Percentiles rank a stretch among this genome's conserved stretches.
phyloP scores from a whole-genome alignment of 2,329 filamentous ascomycete species.

The Paecilomyces dactylethromorphus region DNA sequence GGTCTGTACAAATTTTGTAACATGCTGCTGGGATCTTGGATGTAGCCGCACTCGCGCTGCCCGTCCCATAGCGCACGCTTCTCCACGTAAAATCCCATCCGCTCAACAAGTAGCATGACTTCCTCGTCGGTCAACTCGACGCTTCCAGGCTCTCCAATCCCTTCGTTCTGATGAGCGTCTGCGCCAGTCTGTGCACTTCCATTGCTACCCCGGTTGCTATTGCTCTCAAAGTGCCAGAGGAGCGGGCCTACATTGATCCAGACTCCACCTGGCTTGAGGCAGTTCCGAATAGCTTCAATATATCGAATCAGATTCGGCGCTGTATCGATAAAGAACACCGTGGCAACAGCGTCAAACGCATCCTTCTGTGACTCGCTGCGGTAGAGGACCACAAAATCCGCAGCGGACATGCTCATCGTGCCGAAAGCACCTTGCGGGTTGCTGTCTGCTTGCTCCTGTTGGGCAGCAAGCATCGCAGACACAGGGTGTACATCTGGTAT shows the following conservation, averaged over 20 bases:
- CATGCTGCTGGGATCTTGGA: constrained; percentile 80
- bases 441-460: constrained; percentile 9
- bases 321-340: constrained; percentile 95
- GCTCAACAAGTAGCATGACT: constrained; percentile 66
- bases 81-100: constrained; percentile 71
- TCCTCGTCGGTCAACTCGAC: constrained; percentile 90
- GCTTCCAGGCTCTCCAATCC: constrained; percentile 81
- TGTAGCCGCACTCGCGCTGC: constrained; percentile 62
- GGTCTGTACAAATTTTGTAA: constrained; percentile 74
- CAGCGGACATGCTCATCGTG: constrained; percentile 85
- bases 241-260: constrained; percentile 88
- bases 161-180: constrained; percentile 41
- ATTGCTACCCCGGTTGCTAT: constrained; percentile 13
- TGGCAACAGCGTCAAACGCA: constrained; percentile 73
- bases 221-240: constrained; percentile 89
- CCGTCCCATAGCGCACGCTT: constrained; percentile 52
- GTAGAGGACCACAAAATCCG: constrained; percentile 89
- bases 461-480: constrained; percentile 42
- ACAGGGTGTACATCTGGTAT: constrained; percentile 78
- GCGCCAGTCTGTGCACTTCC: constrained; percentile 32
- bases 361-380: constrained; percentile 54
- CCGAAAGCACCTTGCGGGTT: constrained; percentile 41
- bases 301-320: constrained; percentile 90
- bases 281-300: constrained; percentile 72
- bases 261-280: constrained; percentile 68